These are phyloP conservation scores for Xerocomellus chrysenteron DNA, from an alignment of 768 basidiomycete genomes.

Conservation along the genomic window DNA sequence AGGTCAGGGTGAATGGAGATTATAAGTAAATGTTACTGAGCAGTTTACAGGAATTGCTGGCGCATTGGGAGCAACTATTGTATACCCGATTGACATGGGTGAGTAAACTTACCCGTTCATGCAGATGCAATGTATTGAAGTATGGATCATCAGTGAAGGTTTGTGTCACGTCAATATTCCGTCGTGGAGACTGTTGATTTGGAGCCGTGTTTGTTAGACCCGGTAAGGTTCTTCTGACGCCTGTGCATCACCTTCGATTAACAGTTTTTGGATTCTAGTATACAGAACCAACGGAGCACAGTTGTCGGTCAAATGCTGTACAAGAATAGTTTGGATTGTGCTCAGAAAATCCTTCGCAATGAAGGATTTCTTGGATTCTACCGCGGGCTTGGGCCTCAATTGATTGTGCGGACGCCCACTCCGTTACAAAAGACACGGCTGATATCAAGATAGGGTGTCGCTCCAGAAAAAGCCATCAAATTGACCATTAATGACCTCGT, in stretches of 20 bases:
- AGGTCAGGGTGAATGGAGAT: slow-evolving; percentile 43
- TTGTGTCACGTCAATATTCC: slow-evolving; percentile 22
- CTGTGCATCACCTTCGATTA: neutral
- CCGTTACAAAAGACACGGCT: neutral
- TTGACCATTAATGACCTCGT: slow-evolving; percentile 94
- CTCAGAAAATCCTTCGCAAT: slow-evolving; percentile 88
- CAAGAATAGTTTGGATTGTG: slow-evolving; percentile 95
- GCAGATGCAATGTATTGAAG: slow-evolving; percentile 8
- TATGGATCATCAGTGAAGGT: slow-evolving; percentile 63
- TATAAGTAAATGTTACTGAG: slow-evolving; percentile 11
- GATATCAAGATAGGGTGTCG: slow-evolving; percentile 66
- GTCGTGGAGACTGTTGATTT: slow-evolving; percentile 8
- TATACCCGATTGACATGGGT: slow-evolving; percentile 96
- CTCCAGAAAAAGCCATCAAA: slow-evolving; percentile 98
- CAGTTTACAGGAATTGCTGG: slow-evolving; percentile 75
- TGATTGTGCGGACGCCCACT: slow-evolving; percentile 57
- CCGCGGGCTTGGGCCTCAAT: slow-evolving; percentile 91
- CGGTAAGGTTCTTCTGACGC: slow-evolving; percentile 40
- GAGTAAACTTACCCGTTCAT: slow-evolving; percentile 32
- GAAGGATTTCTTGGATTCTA: slow-evolving; percentile 97
- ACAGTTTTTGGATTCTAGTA: slow-evolving; percentile 43
- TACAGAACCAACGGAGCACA: slow-evolving; percentile 97
- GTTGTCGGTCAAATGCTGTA: slow-evolving; percentile 97
- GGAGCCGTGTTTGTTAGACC: slow-evolving; percentile 41
- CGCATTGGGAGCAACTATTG: slow-evolving; percentile 93